Conservation (phyloP, 306 rosid genomes). For the Urtica urens region DNA sequence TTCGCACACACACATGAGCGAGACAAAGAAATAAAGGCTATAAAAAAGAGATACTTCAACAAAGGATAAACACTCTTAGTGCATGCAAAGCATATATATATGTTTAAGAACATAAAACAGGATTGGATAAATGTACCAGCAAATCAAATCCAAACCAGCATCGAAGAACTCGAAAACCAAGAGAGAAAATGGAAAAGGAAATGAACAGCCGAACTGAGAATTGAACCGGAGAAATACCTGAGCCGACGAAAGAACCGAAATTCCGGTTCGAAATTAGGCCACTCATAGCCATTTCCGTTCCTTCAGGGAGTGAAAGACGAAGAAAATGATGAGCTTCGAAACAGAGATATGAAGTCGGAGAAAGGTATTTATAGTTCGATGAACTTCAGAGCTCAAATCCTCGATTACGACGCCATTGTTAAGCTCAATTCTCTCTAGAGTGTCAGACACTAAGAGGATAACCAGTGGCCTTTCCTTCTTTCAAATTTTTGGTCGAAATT, state of each 20-base stretch:
- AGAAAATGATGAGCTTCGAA: background rate
- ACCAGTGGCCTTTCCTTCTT: constrained; percentile 23
- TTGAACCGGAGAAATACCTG: constrained; percentile 27
- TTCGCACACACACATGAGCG: too few relatives aligned
- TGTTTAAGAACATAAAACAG: too few relatives aligned
- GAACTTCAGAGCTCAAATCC: constrained; percentile 17
- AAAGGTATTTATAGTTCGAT: constrained; percentile 9
- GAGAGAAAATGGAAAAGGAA: background rate
- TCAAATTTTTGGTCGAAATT: constrained; percentile 5
- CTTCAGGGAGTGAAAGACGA: too few relatives aligned
- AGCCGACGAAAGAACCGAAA: constrained; percentile 43
- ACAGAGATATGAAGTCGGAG: background rate
- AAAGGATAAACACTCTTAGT: too few relatives aligned
- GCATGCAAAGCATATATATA: too few relatives aligned
- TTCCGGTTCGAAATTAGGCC: constrained; percentile 57
- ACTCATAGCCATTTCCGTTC: constrained; percentile 50
- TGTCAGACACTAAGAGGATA: constrained; percentile 33
- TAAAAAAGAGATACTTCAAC: too few relatives aligned
- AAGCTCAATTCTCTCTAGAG: constrained; percentile 3
- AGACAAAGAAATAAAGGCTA: too few relatives aligned
- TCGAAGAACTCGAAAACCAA: background rate
- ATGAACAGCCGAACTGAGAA: too few relatives aligned
- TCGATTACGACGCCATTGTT: constrained; percentile 20
- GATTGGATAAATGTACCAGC: constrained; percentile 17
- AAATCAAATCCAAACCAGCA: background rate